Evolutionary conservation across 148 eudicot species (phyloP).

Genomic region (Hydrangea macrophylla): DNA sequence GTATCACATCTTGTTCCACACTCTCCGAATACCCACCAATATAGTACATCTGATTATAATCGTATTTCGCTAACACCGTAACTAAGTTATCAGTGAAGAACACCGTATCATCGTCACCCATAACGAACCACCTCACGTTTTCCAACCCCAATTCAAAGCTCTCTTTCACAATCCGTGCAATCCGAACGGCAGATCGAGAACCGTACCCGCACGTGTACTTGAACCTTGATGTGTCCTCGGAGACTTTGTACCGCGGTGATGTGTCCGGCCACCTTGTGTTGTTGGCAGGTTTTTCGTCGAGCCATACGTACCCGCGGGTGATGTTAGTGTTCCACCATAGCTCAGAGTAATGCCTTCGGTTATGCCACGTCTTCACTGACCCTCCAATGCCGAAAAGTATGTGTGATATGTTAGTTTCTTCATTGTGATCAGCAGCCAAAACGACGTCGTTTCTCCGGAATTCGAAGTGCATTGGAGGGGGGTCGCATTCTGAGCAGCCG

Average conservation of each 20-base stretch:
- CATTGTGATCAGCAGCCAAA: neutral
- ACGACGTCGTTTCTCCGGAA: no score
- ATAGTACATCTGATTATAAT: conserved; percentile 46
- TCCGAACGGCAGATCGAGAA: conserved; percentile 29
- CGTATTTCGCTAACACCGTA: conserved; percentile 36
- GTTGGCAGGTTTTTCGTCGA: conserved; percentile 26
- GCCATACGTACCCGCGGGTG: conserved; percentile 48
- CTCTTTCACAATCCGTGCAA: conserved; percentile 44
- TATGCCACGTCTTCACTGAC: conserved; percentile 35
- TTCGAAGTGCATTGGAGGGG: neutral
- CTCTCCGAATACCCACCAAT: conserved; percentile 47
- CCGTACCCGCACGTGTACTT: conserved; percentile 35
- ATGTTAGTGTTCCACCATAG: conserved; percentile 38
- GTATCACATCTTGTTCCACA: conserved; percentile 33
- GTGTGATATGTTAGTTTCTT: conserved; percentile 34
- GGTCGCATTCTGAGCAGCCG: conserved; percentile 11
- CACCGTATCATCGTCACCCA: conserved; percentile 57
- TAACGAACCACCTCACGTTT: conserved; percentile 46
- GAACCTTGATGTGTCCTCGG: conserved; percentile 31
- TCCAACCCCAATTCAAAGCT: conserved; percentile 34
- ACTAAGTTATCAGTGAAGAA: conserved; percentile 41
- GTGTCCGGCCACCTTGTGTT: conserved; percentile 24
- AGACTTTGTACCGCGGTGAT: conserved; percentile 36
- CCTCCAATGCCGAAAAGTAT: conserved; percentile 44
- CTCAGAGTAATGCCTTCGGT: conserved; percentile 30